Base-by-base conservation (phyloP, 129 eudicot species). In the Apium graveolens region DNA sequence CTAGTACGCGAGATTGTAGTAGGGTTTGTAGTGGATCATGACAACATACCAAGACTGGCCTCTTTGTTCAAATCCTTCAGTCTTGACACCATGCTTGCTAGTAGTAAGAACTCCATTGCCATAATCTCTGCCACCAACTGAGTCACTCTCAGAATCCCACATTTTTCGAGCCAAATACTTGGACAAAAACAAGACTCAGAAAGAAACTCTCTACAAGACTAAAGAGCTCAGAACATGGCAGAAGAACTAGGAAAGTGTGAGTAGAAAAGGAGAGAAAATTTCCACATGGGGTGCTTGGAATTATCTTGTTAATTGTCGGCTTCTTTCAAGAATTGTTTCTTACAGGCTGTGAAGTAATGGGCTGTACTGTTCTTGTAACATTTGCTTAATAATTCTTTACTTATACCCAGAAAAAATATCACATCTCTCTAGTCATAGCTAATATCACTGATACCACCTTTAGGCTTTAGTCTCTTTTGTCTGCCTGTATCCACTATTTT, bases 61-160 rank as follows among this genome's bases (percentile, higher is more conserved):
- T 89, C 85, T 91, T 83, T 86, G 92, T 83, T 93, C 90, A 70
- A 93, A 93, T 24, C 86, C 90, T 83, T 89, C 90, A 32, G 90
- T 86, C 73, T 89, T 82, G 75, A 89, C 82, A 16, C 83, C 85
- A 80, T 82, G 85, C 66, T 86, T 89, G 81, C 79, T 78, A 5
- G 35, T 77, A 37, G 86, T 76, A 68, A 87, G 83, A 11, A 82
- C 87, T 77, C 91, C 93, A 89, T 83, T 89, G 44, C 76, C 90
- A 80, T 84, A 87, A 45, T 87, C 91, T 55, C 93, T 80, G 41
- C 87, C 86, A 27, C 80, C 83, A 39, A 70, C 70, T 46, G 94
- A 82, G 63, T 93, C 94, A 81, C 83, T 83, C 35, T 93, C 98
- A 26, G 97, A 87, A 80, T 93, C 93, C 98, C 97, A 93, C 98